phyloP scores from a whole-genome alignment of 148 eudicot genomes.

The Amaranthus palmeri region DNA sequence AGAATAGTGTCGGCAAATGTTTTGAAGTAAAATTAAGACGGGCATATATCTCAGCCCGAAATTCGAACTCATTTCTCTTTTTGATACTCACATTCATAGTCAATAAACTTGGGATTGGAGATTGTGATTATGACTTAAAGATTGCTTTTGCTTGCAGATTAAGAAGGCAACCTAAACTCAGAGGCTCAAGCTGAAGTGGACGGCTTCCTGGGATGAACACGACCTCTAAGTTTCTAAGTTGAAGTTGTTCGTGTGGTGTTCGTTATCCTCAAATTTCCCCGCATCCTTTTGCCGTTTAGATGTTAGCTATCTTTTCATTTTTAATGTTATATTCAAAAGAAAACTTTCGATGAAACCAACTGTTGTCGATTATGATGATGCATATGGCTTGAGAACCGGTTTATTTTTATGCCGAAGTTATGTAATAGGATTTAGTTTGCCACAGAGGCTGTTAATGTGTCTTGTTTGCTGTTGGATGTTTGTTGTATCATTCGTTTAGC shows the following conservation, averaged over 20 bases:
- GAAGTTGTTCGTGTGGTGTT: slow-evolving; percentile 16
- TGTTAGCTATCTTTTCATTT: slow-evolving; percentile 21
- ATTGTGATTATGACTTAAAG: background rate
- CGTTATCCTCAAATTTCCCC: slow-evolving; percentile 8
- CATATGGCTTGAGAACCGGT: slow-evolving; percentile 21
- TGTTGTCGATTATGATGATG: slow-evolving; percentile 27
- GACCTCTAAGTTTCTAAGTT: slow-evolving; percentile 15
- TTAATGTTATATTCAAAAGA: slow-evolving; percentile 14
- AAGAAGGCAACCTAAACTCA: slow-evolving; percentile 16
- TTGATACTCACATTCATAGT: background rate
- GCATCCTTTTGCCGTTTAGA: slow-evolving; percentile 11
- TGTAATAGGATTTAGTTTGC: slow-evolving; percentile 39
- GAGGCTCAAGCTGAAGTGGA: slow-evolving; percentile 20
- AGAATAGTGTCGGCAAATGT: background rate
- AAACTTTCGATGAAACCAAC: slow-evolving; percentile 20
- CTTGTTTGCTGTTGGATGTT: slow-evolving; percentile 16
- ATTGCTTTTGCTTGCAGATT: slow-evolving; percentile 7
- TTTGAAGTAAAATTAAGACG: too few relatives aligned
- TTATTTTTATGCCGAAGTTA: slow-evolving; percentile 26
- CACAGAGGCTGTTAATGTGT: slow-evolving; percentile 23
- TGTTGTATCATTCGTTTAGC: slow-evolving; percentile 30
- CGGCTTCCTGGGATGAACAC: slow-evolving; percentile 18
- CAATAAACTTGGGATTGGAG: background rate
- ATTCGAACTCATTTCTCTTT: background rate
- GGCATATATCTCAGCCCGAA: too few relatives aligned